Conservation (phyloP, 495 filamentous ascomycete species). For the Pseudomonodictys pantanalensis region DNA sequence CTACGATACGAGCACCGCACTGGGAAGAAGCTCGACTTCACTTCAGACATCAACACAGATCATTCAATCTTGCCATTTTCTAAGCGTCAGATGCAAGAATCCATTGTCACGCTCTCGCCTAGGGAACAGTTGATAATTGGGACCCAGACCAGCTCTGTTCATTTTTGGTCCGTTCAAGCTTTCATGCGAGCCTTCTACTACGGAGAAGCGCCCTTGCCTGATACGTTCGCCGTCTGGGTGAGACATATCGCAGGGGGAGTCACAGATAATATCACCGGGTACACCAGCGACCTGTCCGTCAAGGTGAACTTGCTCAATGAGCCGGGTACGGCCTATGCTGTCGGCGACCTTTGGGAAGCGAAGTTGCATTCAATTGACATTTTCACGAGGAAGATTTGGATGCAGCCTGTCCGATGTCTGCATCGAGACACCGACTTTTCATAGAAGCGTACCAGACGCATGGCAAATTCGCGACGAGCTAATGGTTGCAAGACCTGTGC, state of each 20-base stretch:
- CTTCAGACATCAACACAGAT: background rate
- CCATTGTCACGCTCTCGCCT: conserved; percentile 51
- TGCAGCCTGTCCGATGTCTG: background rate
- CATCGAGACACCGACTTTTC: background rate
- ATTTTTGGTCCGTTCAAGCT: conserved; percentile 66
- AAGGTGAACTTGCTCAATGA: background rate
- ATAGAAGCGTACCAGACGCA: too few relatives aligned
- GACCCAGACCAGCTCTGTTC: conserved; percentile 24
- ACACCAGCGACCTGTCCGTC: background rate
- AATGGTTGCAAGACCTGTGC: too few relatives aligned
- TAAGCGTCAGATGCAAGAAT: conserved; percentile 51
- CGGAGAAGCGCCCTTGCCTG: conserved; percentile 59
- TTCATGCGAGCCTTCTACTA: conserved; percentile 75
- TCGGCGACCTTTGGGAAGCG: conserved; percentile 38
- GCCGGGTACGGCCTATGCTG: background rate
- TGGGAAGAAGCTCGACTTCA: conserved; percentile 51
- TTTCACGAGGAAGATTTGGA: background rate
- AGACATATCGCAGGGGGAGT: background rate
- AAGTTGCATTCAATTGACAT: conserved; percentile 28
- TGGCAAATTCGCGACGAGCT: too few relatives aligned
- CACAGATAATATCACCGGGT: background rate
- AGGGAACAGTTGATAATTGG: conserved; percentile 45
- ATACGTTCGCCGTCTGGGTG: conserved; percentile 57
- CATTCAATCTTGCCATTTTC: conserved; percentile 59
- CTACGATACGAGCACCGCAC: conserved; percentile 64